Base-by-base conservation (phyloP, 176 grass and related monocot genomes). In the Triticum urartu region DNA sequence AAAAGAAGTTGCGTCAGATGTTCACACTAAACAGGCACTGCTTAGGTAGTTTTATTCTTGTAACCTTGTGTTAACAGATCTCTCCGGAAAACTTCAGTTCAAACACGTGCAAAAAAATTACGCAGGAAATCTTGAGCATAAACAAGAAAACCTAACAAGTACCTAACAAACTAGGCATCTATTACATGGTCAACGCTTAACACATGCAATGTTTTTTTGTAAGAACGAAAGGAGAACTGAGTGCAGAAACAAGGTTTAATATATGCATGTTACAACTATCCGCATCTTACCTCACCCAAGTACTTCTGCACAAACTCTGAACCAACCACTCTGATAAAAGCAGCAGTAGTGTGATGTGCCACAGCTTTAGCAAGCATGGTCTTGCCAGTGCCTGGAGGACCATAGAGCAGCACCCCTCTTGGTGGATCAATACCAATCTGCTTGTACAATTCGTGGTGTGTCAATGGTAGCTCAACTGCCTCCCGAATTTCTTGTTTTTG, bases 241-340 rank as follows among this genome's bases (percentile, higher is more conserved):
- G 66, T 18, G 14, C 22, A 69, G 24, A 82, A 20, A 82, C 47
- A 40, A 78, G 24, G 62, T 26, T 28, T 28, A 38, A 38, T 6
- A 48, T 28, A 54, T 68, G 12, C n/a, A 79, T 70, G 24, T 68
- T 14, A n/a, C 45, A 58, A 66, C 7, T 42, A 21, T 38, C 58
- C 48, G 21, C n/a, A 67, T 45, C 82, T 78, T 86, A 96, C 97
- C 97, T 98, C 95, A 52, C 95, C 95, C 87, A 98, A 85, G 81
- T 98, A 98, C 86, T 98, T 98, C 78, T 98, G 95, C 52, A 98
- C 95, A 80, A 98, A 98, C 69, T 98, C 95, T 5, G 95, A 98
- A 76, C 95, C 95, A 18, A 98, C 95, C 18, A 98, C 95, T 87
- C 95, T 91, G 65, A 98, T 98, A 83, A 98, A 98, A 75, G 95